Percentiles rank a stretch among this genome's conserved stretches.
Conservation (phyloP, 495 filamentous ascomycete species). For the Amorphotheca resinae region DNA sequence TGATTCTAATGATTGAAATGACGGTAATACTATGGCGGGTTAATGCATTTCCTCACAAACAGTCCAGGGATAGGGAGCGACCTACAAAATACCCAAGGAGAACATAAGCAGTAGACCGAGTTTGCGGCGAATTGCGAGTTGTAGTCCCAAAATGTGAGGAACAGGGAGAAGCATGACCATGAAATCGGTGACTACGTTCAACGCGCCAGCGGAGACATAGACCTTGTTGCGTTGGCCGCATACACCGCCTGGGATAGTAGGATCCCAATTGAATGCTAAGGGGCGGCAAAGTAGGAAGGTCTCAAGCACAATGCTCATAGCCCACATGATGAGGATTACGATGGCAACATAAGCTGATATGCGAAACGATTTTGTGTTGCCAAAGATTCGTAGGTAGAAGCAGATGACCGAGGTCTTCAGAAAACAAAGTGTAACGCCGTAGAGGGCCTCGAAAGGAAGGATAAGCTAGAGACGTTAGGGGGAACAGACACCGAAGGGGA, state of each 20-base stretch:
- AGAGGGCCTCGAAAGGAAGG: background rate
- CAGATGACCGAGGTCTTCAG: background rate
- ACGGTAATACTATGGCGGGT: background rate
- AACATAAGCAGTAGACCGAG: background rate
- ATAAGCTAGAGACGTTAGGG: background rate
- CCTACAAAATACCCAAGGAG: background rate
- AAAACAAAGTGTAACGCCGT: background rate
- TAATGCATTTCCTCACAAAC: no score
- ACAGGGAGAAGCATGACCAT: background rate
- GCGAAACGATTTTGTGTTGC: background rate
- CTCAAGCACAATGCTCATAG: slow-evolving; percentile 1
- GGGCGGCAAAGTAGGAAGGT: slow-evolving; percentile 2
- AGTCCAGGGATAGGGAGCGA: no score
- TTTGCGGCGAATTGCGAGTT: background rate
- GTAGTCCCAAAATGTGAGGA: background rate
- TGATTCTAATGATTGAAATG: background rate
- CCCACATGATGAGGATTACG: background rate
- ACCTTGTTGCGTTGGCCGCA: background rate
- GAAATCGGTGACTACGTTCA: background rate
- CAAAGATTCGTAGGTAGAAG: background rate
- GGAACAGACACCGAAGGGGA: no score
- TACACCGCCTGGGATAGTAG: background rate
- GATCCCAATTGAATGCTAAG: slow-evolving; percentile 1
- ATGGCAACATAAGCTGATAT: background rate
- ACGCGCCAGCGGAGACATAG: background rate